Evolutionary conservation across 192 early-diverging fungal genomes (phyloP).

Genomic region (Coemansia sp.): DNA sequence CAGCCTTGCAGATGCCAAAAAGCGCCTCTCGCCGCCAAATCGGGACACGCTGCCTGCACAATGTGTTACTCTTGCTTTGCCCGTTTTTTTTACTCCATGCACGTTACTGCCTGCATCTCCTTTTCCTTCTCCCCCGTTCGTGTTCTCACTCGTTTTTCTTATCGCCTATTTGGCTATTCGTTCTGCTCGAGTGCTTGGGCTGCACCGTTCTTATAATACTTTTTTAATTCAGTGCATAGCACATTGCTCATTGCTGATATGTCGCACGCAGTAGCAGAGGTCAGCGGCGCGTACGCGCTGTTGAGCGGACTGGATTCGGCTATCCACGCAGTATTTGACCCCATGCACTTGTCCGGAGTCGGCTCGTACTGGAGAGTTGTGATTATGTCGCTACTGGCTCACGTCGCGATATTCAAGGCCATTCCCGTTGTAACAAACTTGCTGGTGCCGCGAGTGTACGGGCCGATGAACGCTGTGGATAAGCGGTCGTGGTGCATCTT

Average conservation of each 20-base stretch:
- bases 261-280: neutral
- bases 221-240: neutral
- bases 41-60: neutral
- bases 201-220: neutral
- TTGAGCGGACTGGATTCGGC: constrained; percentile 3
- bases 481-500: constrained; percentile 26
- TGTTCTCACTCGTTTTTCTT: too few species aligned
- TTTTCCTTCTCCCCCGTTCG: too few species aligned
- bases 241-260: neutral
- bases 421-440: constrained; percentile 6
- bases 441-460: constrained; percentile 21
- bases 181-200: neutral
- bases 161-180: neutral
- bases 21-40: neutral
- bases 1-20: neutral
- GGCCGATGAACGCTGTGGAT: constrained; percentile 10
- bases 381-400: constrained; percentile 11
- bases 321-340: constrained; percentile 37
- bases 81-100: neutral
- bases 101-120: neutral
- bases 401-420: constrained; percentile 1
- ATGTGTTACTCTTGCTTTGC: neutral
- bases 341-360: constrained; percentile 30
- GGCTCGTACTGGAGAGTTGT: constrained; percentile 33
- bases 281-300: neutral